Base-by-base conservation (phyloP, 192 early-diverging fungal genomes). In the Coemansia aciculifera region DNA sequence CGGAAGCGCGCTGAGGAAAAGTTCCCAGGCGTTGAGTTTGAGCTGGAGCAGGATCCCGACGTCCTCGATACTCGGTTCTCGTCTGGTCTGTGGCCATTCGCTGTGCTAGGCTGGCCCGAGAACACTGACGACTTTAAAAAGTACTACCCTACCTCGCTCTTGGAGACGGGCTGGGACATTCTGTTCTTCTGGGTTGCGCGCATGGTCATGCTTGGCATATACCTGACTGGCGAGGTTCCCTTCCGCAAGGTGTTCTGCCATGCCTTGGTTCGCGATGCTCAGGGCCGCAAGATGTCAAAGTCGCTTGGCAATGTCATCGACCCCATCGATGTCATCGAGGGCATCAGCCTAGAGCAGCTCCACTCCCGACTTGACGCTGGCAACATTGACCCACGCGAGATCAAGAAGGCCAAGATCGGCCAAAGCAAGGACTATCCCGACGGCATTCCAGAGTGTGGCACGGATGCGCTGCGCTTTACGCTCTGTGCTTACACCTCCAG, bases 1-100 rank as follows among this genome's bases (percentile, higher is more conserved):
- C 66, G 61, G 32, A 78, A 84, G 64, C 88, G 87, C 39, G 98
- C 96, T 29, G 81, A 89, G 62, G 84, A 85, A 42, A 89, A 89
- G 72, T 96, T 95, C 85, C 89, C 94, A 31, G 86, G 87, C 32
- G 84, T 88, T 57, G 79, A 87, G 32, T 93, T 97, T 62, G 86
- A 88, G 46, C 83, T 99, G 70, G 92, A 94, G 82, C 96, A 95
- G 84, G 95, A 97, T 77, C 91, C 91, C 34, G 98, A 99, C 85
- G 98, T 98, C 9, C 84, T 99, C 23, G 98, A 99, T 79, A 99
- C 98, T 5, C 98, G 98, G 98, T 99, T 99, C 83, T 97, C 96
- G 29, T 95, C 98, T 54, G 96, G 92, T 31, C 86, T 99, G 77
- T 99, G 96, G 95, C 98, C 98, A 24, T 99, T 98, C 81, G 93